Evolutionary conservation across 371 early-diverging fungal genomes (phyloP), one percentile per base, ranked within the genome.

Genomic region (Basidiobolus heterosporus): DNA sequence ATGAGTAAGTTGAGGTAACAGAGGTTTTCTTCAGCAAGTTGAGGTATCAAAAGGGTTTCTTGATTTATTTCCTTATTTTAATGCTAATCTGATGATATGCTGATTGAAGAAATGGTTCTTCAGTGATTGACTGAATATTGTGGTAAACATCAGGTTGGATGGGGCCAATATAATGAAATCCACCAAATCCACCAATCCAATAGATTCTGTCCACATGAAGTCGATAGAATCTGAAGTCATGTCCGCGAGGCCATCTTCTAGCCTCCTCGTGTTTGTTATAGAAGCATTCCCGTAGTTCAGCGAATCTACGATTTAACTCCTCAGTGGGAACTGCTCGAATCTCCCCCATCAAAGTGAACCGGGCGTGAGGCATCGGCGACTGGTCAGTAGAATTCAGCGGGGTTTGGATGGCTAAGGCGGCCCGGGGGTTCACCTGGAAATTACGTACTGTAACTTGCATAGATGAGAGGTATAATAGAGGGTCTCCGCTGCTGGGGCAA

Each of bases 151-250:
- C 38, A 8, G 51, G 18, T 3, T 60, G 57, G 22, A 68, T 49
- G 56, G 59, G 63, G 3, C 69, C 69, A 44, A 68, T 63, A 41
- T 63, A 65, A 37, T 68, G 64, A 2, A 59, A 41, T 8, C 64
- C 61, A n/a, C 65, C 66, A 50, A 61, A 68, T 1, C 69, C 69
- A 42, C 64, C 61, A 6, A 68, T 58, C 45, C 60, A 64, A 46
- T 68, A 68, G 15, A 64, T 47, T 2, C 50, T 45, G 20, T 58
- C 38, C 2, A 68, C 69, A 15, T 54, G 47, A 11, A 68, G 48
- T 20, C 46, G 49, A 36, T 65, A 68, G 41, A 62, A 62, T 7
- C 48, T 20, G 15, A 68, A 68, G 37, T 68, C 69, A 45, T 63
- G 56, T 18, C 63, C 60, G 44, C 11, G 16, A 36, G 36, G 8